A percentile compares a stretch with the other conserved stretches of the same genome.
Evolutionary conservation across 129 eudicot species (phyloP).

Genomic region (Helichrysum umbraculigerum): DNA sequence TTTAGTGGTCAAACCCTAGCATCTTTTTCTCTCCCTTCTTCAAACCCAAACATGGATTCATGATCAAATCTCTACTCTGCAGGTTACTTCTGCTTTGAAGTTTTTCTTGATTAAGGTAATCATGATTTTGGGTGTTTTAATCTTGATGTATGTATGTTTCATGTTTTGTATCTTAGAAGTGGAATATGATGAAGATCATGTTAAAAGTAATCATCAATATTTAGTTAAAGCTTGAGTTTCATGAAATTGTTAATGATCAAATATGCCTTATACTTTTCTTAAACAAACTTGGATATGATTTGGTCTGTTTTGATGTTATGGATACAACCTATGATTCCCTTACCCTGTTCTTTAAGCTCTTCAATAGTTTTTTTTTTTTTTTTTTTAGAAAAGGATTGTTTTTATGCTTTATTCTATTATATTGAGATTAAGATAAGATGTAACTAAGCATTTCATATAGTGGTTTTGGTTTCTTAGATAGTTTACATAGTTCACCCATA

Average conservation of each 20-base stretch:
- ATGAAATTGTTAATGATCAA: too few species aligned
- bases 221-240: too few species aligned
- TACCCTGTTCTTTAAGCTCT: not conserved
- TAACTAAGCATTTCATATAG: not conserved
- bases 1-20: constrained; percentile 24
- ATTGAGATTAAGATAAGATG: not conserved
- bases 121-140: not conserved
- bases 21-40: constrained; percentile 16
- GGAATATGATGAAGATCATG: not conserved
- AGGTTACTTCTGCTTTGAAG: not conserved
- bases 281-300: not conserved
- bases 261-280: too few species aligned
- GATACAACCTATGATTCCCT: not conserved
- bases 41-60: constrained; percentile 3
- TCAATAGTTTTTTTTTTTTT: too few species aligned
- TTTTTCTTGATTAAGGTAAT: not conserved
- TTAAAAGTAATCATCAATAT: not conserved
- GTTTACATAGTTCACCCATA: not conserved
- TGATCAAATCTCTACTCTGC: constrained; percentile 2
- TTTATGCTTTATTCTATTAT: too few species aligned
- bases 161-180: not conserved
- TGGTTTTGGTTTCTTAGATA: not conserved
- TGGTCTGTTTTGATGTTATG: not conserved
- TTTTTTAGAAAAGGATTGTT: too few species aligned
- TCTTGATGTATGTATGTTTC: constrained; percentile 14